Percentiles rank a stretch among this genome's conserved stretches.
Evolutionary conservation across 106 monocot species (phyloP).

Genomic region (Posidonia australis): DNA sequence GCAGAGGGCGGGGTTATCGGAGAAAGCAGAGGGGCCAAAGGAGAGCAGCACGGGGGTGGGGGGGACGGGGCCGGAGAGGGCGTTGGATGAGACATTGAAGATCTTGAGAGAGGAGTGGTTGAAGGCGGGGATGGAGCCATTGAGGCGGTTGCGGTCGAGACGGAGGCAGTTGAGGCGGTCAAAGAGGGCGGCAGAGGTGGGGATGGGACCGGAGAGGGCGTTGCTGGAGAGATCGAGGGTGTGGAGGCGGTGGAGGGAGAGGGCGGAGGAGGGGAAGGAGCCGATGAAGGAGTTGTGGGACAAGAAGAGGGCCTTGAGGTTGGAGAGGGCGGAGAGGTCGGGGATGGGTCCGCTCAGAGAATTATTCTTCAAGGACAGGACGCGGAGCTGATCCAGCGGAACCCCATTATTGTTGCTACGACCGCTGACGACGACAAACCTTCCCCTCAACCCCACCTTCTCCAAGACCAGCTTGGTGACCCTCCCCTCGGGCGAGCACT

Average conservation of each 20-base stretch:
- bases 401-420: no score
- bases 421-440: conserved; percentile 7
- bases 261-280: conserved; percentile 38
- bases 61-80: conserved; percentile 49
- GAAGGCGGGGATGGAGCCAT: conserved; percentile 41
- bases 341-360: conserved; percentile 54
- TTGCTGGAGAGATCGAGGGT: conserved; percentile 68
- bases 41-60: conserved; percentile 19
- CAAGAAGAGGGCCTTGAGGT: conserved; percentile 72
- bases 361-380: conserved; percentile 68
- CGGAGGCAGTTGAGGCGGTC: conserved; percentile 52
- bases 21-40: conserved; percentile 35
- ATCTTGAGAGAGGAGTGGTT: conserved; percentile 49
- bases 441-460: conserved; percentile 31
- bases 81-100: conserved; percentile 57
- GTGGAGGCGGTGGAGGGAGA: conserved; percentile 43
- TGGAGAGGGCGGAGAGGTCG: conserved; percentile 56
- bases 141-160: conserved; percentile 48
- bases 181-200: conserved; percentile 33
- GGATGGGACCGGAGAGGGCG: conserved; percentile 38
- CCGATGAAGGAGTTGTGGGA: conserved; percentile 51
- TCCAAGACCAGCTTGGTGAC: conserved; percentile 63
- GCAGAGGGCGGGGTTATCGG: conserved; percentile 49
- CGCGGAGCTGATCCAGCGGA: conserved; percentile 57
- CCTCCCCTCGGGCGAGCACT: conserved; percentile 30